Evolutionary conservation across 345 rosid genomes (phyloP).

Genomic region (Lepidium aucheri): DNA sequence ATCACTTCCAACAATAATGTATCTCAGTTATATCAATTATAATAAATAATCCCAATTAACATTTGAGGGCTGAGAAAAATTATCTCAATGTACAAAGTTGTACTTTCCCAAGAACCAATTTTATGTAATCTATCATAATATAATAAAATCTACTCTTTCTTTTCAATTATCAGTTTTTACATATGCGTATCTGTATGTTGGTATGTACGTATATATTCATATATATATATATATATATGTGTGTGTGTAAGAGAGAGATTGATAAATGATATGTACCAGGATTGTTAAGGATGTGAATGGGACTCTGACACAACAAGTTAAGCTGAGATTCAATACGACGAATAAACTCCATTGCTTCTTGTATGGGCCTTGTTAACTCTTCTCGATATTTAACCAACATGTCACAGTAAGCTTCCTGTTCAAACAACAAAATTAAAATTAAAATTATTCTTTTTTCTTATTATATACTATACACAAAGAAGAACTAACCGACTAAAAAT

Average conservation of each 20-base stretch:
- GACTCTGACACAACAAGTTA: constrained; percentile 59
- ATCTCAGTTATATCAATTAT: not conserved
- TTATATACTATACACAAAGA: not conserved
- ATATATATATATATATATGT: not conserved
- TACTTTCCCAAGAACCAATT: not conserved
- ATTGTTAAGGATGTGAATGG: constrained; percentile 69
- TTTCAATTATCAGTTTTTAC: not conserved
- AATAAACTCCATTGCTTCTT: constrained; percentile 98
- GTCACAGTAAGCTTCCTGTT: constrained; percentile 91
- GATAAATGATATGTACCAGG: constrained; percentile 40
- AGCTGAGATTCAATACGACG: constrained; percentile 91
- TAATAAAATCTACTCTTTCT: constrained; percentile 18
- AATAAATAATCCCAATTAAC: not conserved
- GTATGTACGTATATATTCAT: not conserved
- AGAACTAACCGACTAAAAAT: not conserved
- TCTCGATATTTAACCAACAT: constrained; percentile 93
- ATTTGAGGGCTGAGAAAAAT: not conserved
- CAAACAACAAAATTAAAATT: not conserved
- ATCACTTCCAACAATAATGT: not conserved
- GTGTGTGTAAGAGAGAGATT: not conserved
- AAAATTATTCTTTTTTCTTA: no score
- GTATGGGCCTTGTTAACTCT: constrained; percentile 84
- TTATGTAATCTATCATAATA: not conserved
- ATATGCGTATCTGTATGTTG: not conserved
- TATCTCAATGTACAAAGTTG: not conserved